Base-by-base conservation (phyloP, 805 yeast genomes). In the Candida glaebosa region DNA sequence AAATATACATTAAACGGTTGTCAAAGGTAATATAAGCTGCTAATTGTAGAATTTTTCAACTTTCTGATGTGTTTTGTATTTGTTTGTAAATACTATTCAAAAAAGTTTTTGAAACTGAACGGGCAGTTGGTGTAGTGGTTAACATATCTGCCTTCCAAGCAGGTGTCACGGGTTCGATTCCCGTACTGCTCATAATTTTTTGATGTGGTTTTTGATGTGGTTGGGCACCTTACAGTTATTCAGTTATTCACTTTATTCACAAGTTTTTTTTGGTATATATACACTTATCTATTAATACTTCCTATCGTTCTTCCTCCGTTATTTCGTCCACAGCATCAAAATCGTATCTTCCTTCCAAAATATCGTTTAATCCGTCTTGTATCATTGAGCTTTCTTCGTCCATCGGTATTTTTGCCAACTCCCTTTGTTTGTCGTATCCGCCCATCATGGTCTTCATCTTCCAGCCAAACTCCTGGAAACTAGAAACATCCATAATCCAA, bases 121-220 rank as follows among this genome's bases (percentile, higher is more conserved):
- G 88, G 87, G 84, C 79, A 84, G 82, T 82, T 84, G 81, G 91
- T 84, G 87, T 83, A 84, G 87, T 81, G 90, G 91, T 80, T 81
- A 84, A 80, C 87, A 84, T 83, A 72, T 80, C 78, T 80, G 88
- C 89, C 89, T 84, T 84, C 90, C 90, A 84, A 84, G 90, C 88
- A 80, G 79, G 83, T 72, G 90, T 79, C 87, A 82, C 78, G 90
- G 89, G 91, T 84, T 84, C 91, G 89, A 84, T 81, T 84, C 91
- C 84, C 88, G 84, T 80, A 81, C 82, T 82, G 80, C 81, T 82
- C 87, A 80, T 50, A 51, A 54, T 61, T 61, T 65, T 63, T 56
- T 48, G 36, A 32, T 34, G 39, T 20, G 19, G 30, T 25, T n/a
- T n/a, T n/a, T n/a, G n/a, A n/a, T n/a, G n/a, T n/a, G n/a, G n/a